phyloP scores from a whole-genome alignment of 352 stramenopile genomes.

The Globisporangium irregulare region DNA sequence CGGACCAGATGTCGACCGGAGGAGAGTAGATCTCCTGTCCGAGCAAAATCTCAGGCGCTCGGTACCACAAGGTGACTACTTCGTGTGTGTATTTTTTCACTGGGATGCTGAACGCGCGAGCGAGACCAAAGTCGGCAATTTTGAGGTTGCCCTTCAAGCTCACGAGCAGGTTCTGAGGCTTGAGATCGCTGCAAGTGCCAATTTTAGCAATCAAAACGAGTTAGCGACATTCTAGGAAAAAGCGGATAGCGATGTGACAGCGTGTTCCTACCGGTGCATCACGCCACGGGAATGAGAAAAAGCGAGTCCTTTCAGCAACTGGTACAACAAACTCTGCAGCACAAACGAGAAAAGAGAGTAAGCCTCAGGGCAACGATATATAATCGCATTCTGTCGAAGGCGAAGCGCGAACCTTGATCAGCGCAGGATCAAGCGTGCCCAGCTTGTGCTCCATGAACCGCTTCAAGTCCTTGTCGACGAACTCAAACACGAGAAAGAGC shows the following conservation, averaged over 20 bases:
- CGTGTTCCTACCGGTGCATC: conserved; percentile 72
- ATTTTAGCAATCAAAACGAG: not conserved
- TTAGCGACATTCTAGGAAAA: not conserved
- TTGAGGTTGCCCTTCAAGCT: conserved; percentile 93
- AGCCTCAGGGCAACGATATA: not conserved
- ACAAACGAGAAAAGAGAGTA: not conserved
- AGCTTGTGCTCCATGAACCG: conserved; percentile 92
- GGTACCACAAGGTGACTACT: conserved; percentile 99
- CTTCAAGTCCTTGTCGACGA: conserved; percentile 98
- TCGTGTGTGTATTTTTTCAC: conserved; percentile 98
- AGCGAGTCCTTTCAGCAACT: conserved; percentile 82
- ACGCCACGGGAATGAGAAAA: conserved; percentile 87
- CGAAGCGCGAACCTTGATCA: conserved; percentile 49
- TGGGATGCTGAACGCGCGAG: conserved; percentile 95
- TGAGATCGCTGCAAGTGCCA: conserved; percentile 86
- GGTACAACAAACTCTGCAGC: conserved; percentile 68
- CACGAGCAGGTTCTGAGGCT: conserved; percentile 98
- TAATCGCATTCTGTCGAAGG: not conserved
- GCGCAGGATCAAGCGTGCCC: conserved; percentile 46
- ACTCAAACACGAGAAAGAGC: conserved; percentile 99
- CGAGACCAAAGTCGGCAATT: conserved; percentile 98
- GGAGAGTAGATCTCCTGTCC: conserved; percentile 89
- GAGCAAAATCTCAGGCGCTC: conserved; percentile 97
- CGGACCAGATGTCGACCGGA: conserved; percentile 85
- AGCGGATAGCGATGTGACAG: not conserved